Base-by-base conservation (phyloP, 2,329 filamentous ascomycete genomes). In the Gnomoniopsis sp. region DNA sequence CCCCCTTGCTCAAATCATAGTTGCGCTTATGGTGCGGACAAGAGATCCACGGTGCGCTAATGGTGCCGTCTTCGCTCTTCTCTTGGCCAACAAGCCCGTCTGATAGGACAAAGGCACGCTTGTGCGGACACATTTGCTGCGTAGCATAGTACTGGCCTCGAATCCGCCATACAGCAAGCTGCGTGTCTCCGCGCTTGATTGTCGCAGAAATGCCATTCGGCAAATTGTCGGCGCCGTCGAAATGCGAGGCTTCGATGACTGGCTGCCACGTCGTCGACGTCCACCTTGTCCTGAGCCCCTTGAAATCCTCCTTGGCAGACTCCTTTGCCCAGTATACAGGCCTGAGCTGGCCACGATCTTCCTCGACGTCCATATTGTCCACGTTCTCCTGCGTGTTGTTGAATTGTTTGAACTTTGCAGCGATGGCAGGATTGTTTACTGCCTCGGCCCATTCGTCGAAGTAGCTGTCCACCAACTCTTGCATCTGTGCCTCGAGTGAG, bases 111-210 rank as follows among this genome's bases (percentile, higher is more conserved):
- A 96, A 96, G 1, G 91, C 88, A 12, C 91, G 88, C 75, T 93
- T 95, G 76, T 96, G 91, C 11, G 92, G 92, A 71, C 92, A 96
- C 92, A 96, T 96, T 70, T 96, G 91, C 75, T 96, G 92, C 15
- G 89, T 89, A 59, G 90, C 89, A 72, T 93, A 93, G 79, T 88
- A 96, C 55, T 83, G 83, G 21, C 91, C 91, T 55, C 85, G 84
- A 62, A 96, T 83, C 67, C 91, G 89, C 84, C 93, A 96, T 55
- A 96, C 78, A 8, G 92, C 91, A 2, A 96, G 82, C 72, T 96
- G 92, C 0, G 91, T 96, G 71, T 96, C 91, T 47, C 92, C 90
- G 47, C 90, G 84, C 78, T 96, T 95, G 73, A 96, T 79, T 34
- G 87, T 88, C 4, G 90, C 87, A 11, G 86, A 89, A 58, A 91